Percentiles rank a stretch among this genome's conserved stretches.
Conservation (phyloP, 2,329 filamentous ascomycete species). For the Aspergillus jensenii region DNA sequence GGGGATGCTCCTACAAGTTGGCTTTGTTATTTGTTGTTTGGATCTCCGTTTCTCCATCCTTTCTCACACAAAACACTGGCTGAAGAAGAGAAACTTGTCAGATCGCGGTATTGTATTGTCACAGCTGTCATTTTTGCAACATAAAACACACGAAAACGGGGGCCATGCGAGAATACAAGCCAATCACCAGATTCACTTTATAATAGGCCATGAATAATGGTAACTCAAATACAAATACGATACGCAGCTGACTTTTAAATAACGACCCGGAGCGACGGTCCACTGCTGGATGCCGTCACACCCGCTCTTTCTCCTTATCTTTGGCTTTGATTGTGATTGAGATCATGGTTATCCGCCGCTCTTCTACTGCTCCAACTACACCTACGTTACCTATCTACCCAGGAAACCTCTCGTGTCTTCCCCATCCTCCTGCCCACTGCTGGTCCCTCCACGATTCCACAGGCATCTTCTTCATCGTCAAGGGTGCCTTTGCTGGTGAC, state of each 20-base stretch:
- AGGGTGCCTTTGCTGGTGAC: neutral
- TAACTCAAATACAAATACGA: neutral
- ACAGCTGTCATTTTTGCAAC: neutral
- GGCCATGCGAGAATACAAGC: neutral
- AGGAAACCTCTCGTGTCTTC: neutral
- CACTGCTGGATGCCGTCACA: constrained; percentile 10
- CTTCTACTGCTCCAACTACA: neutral
- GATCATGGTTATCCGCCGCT: constrained; percentile 10
- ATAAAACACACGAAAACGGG: neutral
- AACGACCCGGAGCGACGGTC: constrained; percentile 8
- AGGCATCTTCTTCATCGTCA: neutral
- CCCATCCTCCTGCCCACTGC: neutral
- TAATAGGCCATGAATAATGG: neutral
- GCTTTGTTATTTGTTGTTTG: neutral
- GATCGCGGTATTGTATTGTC: neutral
- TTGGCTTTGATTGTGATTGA: constrained; percentile 3
- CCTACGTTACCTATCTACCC: no score
- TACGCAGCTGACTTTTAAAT: neutral
- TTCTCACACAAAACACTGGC: neutral
- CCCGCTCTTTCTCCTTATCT: constrained; percentile 9
- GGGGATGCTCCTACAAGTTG: neutral
- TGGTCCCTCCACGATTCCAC: neutral
- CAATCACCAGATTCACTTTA: neutral
- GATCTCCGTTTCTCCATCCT: neutral
- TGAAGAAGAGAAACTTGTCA: neutral